phyloP scores from a whole-genome alignment of 1,284 basidiomycete genomes.

The Ustilago bromivora region DNA sequence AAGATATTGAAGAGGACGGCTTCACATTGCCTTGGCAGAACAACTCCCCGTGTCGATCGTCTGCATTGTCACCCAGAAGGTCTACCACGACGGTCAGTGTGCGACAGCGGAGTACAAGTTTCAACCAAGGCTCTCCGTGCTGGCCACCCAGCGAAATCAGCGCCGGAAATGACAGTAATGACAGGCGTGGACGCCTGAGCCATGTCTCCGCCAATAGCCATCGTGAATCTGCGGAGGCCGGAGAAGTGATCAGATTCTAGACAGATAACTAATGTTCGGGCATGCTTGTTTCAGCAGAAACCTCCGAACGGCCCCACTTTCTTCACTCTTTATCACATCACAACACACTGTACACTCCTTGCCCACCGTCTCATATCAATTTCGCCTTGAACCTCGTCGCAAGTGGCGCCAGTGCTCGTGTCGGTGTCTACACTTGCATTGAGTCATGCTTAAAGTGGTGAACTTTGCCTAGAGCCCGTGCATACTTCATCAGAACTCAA shows the following conservation, averaged over 20 bases:
- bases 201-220: neutral
- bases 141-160: neutral
- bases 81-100: slow-evolving; percentile 8
- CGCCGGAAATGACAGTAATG: neutral
- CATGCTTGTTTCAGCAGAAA: neutral
- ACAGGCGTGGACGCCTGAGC: slow-evolving; percentile 6
- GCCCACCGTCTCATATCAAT: neutral
- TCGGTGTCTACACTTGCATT: neutral
- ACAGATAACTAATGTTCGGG: neutral
- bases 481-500: neutral
- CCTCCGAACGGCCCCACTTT: neutral
- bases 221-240: slow-evolving; percentile 14
- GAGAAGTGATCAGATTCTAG: slow-evolving; percentile 35
- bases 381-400: neutral
- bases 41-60: slow-evolving; percentile 26
- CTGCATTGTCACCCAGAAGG: slow-evolving; percentile 28
- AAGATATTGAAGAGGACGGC: neutral
- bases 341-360: neutral
- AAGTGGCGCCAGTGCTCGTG: neutral
- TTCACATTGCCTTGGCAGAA: slow-evolving; percentile 16
- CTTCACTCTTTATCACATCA: neutral
- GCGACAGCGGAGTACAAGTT: slow-evolving; percentile 34
- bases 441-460: neutral
- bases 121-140: neutral
- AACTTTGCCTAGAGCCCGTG: neutral